Base-by-base conservation (phyloP, 2,329 filamentous ascomycete species). In the Diaporthe velutina region DNA sequence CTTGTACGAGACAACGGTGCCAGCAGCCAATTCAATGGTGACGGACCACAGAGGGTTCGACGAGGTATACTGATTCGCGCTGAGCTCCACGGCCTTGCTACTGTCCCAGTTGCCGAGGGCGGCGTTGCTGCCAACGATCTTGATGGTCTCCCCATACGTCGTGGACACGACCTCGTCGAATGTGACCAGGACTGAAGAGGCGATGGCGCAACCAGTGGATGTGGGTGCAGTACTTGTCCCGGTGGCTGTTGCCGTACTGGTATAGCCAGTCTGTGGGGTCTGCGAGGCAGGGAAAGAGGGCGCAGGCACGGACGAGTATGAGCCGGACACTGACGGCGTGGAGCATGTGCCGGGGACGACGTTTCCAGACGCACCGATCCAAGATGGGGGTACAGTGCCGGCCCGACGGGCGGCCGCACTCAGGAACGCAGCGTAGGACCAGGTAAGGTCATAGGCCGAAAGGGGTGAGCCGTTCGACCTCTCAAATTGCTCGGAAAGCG, bases 381-480 rank as follows among this genome's bases (percentile, higher is more conserved):
- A 93, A 8, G 90, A 88, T 1, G 86, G 84, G 1, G 91, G 91
- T 12, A 91, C 82, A 22, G 88, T 79, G 28, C 87, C 87, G 61
- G 87, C 86, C 61, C 92, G 88, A 50, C 92, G 88, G 55, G 87
- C 87, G 33, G 86, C 83, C n/a, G 89, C 89, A 0, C 92, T 93
- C 61, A 95, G 84, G 82, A 95, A 92, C 0, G 92, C 88, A 1
- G 92, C 92, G 77, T 94, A 94, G 0, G 92, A 94, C 93, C 93
- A 95, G 4, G 93, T 94, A 38, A 95, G 84, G 77, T 95, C 91
- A 25, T 85, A 83, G 1, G 93, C 93, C 1, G 92, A 93, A 5
- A 92, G 83, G 1, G 90, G 91, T 0, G 79, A 77, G 40, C 89
- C 91, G 57, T 81, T 84, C 73, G 83, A 82, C 78, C 88, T 88